These are phyloP conservation scores for Penicillium parvum DNA, from an alignment of 495 filamentous ascomycete genomes.

Conservation along the genomic window DNA sequence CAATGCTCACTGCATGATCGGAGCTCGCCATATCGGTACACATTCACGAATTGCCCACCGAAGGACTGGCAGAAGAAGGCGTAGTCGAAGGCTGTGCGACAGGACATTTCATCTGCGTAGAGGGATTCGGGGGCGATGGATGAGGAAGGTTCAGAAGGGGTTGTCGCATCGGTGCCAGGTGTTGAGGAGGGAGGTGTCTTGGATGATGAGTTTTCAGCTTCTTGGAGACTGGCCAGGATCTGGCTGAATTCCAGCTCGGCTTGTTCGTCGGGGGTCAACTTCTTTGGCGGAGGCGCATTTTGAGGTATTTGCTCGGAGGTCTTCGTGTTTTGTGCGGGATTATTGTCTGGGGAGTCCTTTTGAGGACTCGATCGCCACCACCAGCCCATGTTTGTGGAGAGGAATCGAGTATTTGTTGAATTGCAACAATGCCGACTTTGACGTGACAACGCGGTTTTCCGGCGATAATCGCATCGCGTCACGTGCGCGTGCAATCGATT, in stretches of 20 bases:
- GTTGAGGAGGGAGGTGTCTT: slow-evolving; percentile 11
- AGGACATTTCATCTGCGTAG: slow-evolving; percentile 79
- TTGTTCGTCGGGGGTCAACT: slow-evolving; percentile 52
- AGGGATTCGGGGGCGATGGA: slow-evolving; percentile 56
- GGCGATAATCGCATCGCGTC: slow-evolving; percentile 3
- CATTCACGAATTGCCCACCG: slow-evolving; percentile 77
- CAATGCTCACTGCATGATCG: slow-evolving; percentile 74
- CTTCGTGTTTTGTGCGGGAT: slow-evolving; percentile 14
- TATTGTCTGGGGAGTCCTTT: slow-evolving; percentile 19
- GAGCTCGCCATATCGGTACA: slow-evolving; percentile 80
- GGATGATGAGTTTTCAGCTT: slow-evolving; percentile 29
- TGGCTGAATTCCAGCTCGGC: slow-evolving; percentile 59
- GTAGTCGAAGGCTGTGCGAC: slow-evolving; percentile 82
- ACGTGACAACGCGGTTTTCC: slow-evolving; percentile 8
- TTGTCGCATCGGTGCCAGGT: slow-evolving; percentile 1
- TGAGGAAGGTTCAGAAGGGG: slow-evolving; percentile 18
- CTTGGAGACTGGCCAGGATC: slow-evolving; percentile 50
- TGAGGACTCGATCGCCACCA: slow-evolving; percentile 38
- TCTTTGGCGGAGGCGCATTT: slow-evolving; percentile 32
- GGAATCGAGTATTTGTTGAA: background rate
- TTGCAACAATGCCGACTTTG: background rate
- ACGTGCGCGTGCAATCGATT: slow-evolving; percentile 7
- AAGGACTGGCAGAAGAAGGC: slow-evolving; percentile 95
- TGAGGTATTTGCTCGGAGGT: slow-evolving; percentile 10
- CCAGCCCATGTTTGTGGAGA: slow-evolving; percentile 44